Evolutionary conservation across 139 green algal species (phyloP).

Genomic region (Coccomyxa sp.): DNA sequence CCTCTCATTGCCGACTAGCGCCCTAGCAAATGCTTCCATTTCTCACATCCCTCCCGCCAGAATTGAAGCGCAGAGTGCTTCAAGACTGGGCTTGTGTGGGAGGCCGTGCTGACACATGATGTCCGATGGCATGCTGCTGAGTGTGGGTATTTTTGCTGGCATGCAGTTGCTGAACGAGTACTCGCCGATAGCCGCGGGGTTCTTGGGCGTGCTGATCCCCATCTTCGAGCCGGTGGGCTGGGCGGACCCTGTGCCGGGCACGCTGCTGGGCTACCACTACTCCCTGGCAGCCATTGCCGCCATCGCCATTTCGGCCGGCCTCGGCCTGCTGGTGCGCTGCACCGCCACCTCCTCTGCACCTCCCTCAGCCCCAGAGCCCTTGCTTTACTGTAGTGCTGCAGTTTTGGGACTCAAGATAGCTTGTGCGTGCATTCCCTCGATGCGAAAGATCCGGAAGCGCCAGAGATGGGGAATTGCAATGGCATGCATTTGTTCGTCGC

Average conservation of each 20-base stretch:
- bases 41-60: too few relatives aligned
- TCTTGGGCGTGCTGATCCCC: constrained; percentile 65
- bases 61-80: not conserved
- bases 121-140: too few relatives aligned
- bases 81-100: not conserved
- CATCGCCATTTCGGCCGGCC: constrained; percentile 64
- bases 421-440: too few relatives aligned
- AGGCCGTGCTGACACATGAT: too few relatives aligned
- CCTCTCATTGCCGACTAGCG: not conserved
- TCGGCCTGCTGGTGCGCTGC: constrained; percentile 76
- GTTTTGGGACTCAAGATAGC: too few relatives aligned
- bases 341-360: too few relatives aligned
- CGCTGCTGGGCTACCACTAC: constrained; percentile 61
- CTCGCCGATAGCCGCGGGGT: constrained; percentile 56
- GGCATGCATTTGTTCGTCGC: too few relatives aligned
- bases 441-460: too few relatives aligned
- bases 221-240: constrained; percentile 72
- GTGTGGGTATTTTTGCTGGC: not conserved
- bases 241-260: constrained; percentile 17
- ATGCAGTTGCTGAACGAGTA: constrained; percentile 74
- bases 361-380: too few relatives aligned
- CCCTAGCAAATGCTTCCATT: not conserved
- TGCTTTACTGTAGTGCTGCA: too few relatives aligned
- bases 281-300: constrained; percentile 36
- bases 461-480: too few relatives aligned